Conservation (phyloP, 2,329 filamentous ascomycete genomes). For the Teratosphaeriaceae sp. region DNA sequence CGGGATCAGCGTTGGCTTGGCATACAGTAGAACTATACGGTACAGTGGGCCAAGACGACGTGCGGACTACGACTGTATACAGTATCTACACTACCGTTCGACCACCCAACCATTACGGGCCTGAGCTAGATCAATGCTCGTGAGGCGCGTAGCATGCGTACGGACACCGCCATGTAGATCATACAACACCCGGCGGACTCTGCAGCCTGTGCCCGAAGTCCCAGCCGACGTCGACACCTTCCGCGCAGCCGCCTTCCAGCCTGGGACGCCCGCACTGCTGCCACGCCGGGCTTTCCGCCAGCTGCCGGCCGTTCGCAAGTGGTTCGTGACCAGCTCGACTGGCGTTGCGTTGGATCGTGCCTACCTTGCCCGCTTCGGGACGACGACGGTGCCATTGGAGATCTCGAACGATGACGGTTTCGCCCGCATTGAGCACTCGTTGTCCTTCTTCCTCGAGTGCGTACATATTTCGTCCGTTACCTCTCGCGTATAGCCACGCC, state of each 20-base stretch:
- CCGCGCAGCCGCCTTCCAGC: slow-evolving; percentile 45
- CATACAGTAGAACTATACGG: too few relatives aligned
- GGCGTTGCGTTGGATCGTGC: slow-evolving; percentile 34
- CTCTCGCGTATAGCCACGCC: slow-evolving; percentile 11
- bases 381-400: slow-evolving; percentile 53
- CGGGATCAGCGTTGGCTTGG: too few relatives aligned
- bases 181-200: slow-evolving; percentile 8
- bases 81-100: too few relatives aligned
- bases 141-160: slow-evolving; percentile 2
- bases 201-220: slow-evolving; percentile 19
- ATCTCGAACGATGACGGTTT: slow-evolving; percentile 46
- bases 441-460: slow-evolving; percentile 59
- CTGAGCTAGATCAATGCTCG: slow-evolving; percentile 10
- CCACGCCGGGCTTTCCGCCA: slow-evolving; percentile 36
- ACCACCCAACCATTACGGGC: too few relatives aligned
- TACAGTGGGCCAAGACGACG: too few relatives aligned
- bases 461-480: slow-evolving; percentile 19
- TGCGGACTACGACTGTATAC: too few relatives aligned
- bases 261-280: slow-evolving; percentile 48
- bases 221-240: slow-evolving; percentile 38
- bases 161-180: slow-evolving; percentile 7
- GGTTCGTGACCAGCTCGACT: slow-evolving; percentile 45
- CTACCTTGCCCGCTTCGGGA: slow-evolving; percentile 42
- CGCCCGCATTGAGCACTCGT: slow-evolving; percentile 52
- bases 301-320: slow-evolving; percentile 51